Base-by-base conservation (phyloP, 2,329 filamentous ascomycete species). In the Exophiala sp. region DNA sequence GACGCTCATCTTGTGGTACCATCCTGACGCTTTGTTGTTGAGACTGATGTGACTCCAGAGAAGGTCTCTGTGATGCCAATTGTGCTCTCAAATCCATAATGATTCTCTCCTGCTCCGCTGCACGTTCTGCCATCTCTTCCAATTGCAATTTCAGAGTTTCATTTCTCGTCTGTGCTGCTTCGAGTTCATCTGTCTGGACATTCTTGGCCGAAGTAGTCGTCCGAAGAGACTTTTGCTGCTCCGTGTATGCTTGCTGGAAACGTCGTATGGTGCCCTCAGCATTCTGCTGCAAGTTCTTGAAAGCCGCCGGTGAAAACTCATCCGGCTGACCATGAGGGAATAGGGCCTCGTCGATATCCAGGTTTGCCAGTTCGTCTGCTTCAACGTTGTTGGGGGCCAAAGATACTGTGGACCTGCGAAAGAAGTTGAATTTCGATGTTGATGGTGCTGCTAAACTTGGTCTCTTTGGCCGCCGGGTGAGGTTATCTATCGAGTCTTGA, bases 131-230 rank as follows among this genome's bases (percentile, higher is more conserved):
- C 75, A 85, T 80, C 35, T 79, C 79, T 64, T 84, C 78, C 16
- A 86, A 71, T 66, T 85, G 83, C 59, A 78, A 72, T 68, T 84
- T 84, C 49, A 85, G 69, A 61, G 83, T 78, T 35, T 75, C 72
- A 11, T 79, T 75, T 6, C 81, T 74, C 36, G 79, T 82, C 33
- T 82, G 75, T 11, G 80, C 76, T 61, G 84, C 82, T 56, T 83
- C 80, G 0, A 82, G 72, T 65, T 85, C 83, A 58, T 85, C 82
- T n/a, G 75, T 72, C 60, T 81, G 78, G 9, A 78, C 78, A 47
- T 76, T 78, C 55, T 81, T 78, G 61, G 83, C 80, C 3, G 77
- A 78, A 34, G 76, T 69, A 3, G 76, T 72, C 56, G 79, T 75
- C 36, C 76, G 73, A 40, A 85, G 69, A 29, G 74, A 72, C 48